A percentile compares a stretch with the other conserved stretches of the same genome.
Conservation (phyloP, 176 grass and related monocot species). For the Metroxylon sagu region DNA sequence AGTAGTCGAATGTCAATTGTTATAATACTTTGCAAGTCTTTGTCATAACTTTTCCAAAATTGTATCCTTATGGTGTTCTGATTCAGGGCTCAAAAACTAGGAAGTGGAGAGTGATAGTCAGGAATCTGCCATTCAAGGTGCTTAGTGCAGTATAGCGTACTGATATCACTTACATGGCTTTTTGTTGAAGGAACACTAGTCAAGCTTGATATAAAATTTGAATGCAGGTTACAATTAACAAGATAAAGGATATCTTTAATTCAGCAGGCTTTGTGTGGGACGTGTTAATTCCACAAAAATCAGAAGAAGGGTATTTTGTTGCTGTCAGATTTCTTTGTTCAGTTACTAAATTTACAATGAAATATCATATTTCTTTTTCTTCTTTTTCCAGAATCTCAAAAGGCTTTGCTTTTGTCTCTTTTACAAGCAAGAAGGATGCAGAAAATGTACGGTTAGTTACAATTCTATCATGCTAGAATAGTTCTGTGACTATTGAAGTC, state of each 20-base stretch:
- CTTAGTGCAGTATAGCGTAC: constrained; percentile 10
- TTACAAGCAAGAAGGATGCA: constrained; percentile 88
- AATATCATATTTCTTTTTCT: constrained; percentile 13
- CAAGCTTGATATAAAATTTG: constrained; percentile 8
- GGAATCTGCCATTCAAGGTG: constrained; percentile 97
- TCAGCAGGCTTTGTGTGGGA: constrained; percentile 89
- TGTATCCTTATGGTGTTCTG: background rate
- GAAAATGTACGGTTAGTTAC: constrained; percentile 69
- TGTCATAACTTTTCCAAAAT: background rate
- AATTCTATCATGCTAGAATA: constrained; percentile 17
- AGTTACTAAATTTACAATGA: constrained; percentile 4
- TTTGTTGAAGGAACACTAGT: background rate
- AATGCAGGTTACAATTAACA: constrained; percentile 55
- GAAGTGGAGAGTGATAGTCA: constrained; percentile 90
- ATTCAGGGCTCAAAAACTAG: constrained; percentile 71
- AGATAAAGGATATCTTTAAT: constrained; percentile 64
- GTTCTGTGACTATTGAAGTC: constrained; percentile 15
- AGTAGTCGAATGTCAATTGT: too few species aligned
- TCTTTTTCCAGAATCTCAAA: constrained; percentile 64
- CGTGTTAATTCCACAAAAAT: constrained; percentile 73
- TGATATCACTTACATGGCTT: background rate
- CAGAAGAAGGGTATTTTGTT: constrained; percentile 54
- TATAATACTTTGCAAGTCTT: too few species aligned
- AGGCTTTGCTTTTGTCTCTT: constrained; percentile 98
- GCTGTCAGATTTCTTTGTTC: background rate